Evolutionary conservation across 1,284 basidiomycete genomes (phyloP), one percentile per base, ranked within the genome.

Genomic region (Malassezia sp.): DNA sequence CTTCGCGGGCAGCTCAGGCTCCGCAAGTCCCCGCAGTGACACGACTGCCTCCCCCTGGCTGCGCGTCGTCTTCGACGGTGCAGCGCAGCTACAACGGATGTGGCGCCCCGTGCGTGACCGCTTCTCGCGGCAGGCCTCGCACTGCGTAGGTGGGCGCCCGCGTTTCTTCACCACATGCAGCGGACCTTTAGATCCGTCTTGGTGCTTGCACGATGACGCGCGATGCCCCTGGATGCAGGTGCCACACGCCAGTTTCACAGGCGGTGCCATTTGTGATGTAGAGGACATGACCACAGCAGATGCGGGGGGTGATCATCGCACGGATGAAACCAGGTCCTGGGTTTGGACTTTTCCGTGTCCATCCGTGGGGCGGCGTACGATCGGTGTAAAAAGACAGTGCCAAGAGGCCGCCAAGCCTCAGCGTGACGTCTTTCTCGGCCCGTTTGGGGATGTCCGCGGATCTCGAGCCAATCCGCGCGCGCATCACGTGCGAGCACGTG

Each of bases 201-300:
- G 58, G 52, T 66, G 63, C 1, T 56, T 59, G 38, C 63, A 66
- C 1, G 52, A 52, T 0, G 61, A 62, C 2, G 63, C 59, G 14
- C 63, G 54, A 39, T 66, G 63, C 9, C 63, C 63, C 9, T 59
- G 54, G 31, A 66, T 66, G 49, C 63, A 66, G 11, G 58, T 51
- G 9, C 54, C 58, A 31, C 63, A 66, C 1, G 63, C 63, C 15
- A 60, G 63, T 53, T 66, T 66, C 41, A 60, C 42, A 9, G 43
- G 36, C 11, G 22, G 37, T 29, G 38, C 30, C 29, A 14, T 20
- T 49, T 36, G 40, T 27, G 11, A 14, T 20, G 15, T 35, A 49
- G 33, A 40, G 38, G 22, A 44, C 48, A n/a, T n/a, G n/a, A n/a
- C n/a, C n/a, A n/a, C n/a, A n/a, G n/a, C n/a, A n/a, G n/a, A n/a